A percentile compares a stretch with the other conserved stretches of the same genome.
These are phyloP conservation scores for Mortierella sp. DNA, from an alignment of 371 early-diverging fungal genomes.

Conservation along the genomic window DNA sequence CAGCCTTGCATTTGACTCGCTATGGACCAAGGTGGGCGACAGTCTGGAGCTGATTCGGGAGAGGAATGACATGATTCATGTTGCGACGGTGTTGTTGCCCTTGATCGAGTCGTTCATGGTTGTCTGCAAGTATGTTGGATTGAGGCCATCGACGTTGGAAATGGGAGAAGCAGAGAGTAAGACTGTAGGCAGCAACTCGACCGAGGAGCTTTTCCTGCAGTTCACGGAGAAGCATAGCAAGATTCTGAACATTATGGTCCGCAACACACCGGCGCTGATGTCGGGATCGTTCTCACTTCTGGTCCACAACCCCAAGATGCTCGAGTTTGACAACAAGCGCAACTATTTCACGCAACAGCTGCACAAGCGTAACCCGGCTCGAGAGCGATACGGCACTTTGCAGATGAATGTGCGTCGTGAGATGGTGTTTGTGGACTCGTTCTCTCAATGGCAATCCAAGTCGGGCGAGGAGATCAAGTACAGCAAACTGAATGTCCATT, in stretches of 20 bases:
- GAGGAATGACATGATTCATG: constrained; percentile 83
- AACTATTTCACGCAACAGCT: constrained; percentile 96
- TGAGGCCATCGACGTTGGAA: constrained; percentile 47
- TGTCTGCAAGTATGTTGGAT: constrained; percentile 80
- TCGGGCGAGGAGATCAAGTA: constrained; percentile 93
- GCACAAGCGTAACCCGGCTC: constrained; percentile 77
- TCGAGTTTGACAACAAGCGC: constrained; percentile 99
- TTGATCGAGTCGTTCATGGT: constrained; percentile 98
- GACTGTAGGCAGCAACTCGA: constrained; percentile 37
- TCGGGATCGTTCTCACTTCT: constrained; percentile 97
- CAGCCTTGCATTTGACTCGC: constrained; percentile 70
- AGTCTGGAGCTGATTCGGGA: constrained; percentile 80
- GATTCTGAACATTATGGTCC: constrained; percentile 95
- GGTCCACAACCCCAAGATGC: constrained; percentile 94
- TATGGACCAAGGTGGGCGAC: constrained; percentile 87
- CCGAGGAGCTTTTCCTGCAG: constrained; percentile 81
- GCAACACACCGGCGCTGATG: constrained; percentile 95
- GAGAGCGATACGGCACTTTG: constrained; percentile 77
- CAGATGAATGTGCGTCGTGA: constrained; percentile 93
- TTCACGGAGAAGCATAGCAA: constrained; percentile 97
- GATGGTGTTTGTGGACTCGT: constrained; percentile 97
- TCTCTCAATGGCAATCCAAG: constrained; percentile 91
- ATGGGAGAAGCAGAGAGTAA: constrained; percentile 40
- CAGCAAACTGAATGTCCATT: constrained; percentile 94
- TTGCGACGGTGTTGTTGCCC: constrained; percentile 94